Percentiles rank a stretch among this genome's conserved stretches.
phyloP scores from a whole-genome alignment of 768 basidiomycete species.

The Amylocystis lapponica region DNA sequence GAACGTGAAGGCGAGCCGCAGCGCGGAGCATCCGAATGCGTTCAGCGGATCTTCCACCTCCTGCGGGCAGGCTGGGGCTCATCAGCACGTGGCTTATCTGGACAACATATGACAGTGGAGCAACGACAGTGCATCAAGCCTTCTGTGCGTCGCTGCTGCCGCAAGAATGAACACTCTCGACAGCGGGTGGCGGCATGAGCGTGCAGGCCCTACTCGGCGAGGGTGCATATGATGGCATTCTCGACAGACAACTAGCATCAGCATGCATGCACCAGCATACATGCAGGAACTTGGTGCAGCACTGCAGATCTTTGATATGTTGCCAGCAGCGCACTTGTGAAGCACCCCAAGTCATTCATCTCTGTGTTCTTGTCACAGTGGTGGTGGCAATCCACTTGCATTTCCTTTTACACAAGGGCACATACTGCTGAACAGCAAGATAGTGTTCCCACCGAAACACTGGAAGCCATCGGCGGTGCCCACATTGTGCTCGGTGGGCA shows the following conservation, averaged over 20 bases:
- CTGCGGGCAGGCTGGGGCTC: constrained; percentile 4
- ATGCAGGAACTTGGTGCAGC: constrained; percentile 1
- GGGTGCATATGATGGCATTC: constrained; percentile 2
- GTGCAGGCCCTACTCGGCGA: constrained; percentile 13
- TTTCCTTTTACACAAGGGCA: constrained; percentile 4
- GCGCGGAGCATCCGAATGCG: constrained; percentile 50
- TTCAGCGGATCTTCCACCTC: constrained; percentile 18
- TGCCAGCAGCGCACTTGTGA: constrained; percentile 2
- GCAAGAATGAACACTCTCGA: not conserved
- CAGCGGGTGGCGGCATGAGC: constrained; percentile 5
- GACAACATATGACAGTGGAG: constrained; percentile 17
- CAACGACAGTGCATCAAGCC: constrained; percentile 26
- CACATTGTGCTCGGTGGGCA: constrained; percentile 32
- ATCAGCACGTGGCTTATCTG: not conserved
- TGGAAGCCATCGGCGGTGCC: constrained; percentile 72
- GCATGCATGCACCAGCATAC: constrained; percentile 6
- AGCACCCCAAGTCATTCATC: constrained; percentile 10
- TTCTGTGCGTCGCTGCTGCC: constrained; percentile 20
- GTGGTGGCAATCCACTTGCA: constrained; percentile 3
- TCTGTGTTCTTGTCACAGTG: constrained; percentile 6
- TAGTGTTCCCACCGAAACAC: constrained; percentile 60
- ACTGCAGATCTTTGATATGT: constrained; percentile 18
- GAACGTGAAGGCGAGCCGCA: constrained; percentile 59
- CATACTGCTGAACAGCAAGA: constrained; percentile 23
- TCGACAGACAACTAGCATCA: constrained; percentile 3